Conservation (phyloP, 495 filamentous ascomycete species). For the Talaromyces nanjingensis region DNA sequence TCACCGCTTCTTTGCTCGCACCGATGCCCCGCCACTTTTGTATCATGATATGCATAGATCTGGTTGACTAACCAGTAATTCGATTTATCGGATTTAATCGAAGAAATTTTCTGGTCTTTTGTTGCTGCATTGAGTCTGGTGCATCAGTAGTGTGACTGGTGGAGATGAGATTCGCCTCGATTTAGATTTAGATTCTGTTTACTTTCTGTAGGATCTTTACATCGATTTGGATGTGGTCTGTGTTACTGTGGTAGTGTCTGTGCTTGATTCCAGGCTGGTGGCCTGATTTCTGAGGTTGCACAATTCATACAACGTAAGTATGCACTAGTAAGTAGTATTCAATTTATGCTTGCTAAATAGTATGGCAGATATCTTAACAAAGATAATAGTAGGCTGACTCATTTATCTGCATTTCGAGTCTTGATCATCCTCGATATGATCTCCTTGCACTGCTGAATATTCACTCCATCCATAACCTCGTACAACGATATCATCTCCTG, state of each 20-base stretch:
- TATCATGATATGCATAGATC: not conserved
- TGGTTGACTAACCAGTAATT: not conserved
- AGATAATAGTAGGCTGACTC: constrained; percentile 13
- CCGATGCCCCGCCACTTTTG: not conserved
- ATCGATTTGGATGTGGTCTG: not conserved
- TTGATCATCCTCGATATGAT: constrained; percentile 80
- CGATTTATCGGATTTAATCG: not conserved
- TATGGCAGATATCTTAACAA: not conserved
- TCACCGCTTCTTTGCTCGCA: constrained; percentile 2
- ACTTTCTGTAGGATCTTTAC: too few relatives aligned
- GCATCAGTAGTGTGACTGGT: not conserved
- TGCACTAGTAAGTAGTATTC: not conserved
- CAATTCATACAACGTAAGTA: not conserved
- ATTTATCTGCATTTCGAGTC: constrained; percentile 72
- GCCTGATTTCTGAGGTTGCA: not conserved
- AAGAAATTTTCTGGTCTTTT: not conserved
- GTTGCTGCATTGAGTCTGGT: not conserved
- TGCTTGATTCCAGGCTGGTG: not conserved
- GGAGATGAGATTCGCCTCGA: not conserved
- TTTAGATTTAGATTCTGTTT: not conserved
- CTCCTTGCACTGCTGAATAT: constrained; percentile 73
- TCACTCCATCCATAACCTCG: constrained; percentile 84
- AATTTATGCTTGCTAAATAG: not conserved
- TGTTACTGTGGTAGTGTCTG: not conserved
- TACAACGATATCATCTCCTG: constrained; percentile 96